A percentile compares a stretch with the other conserved stretches of the same genome.
Evolutionary conservation across 1,284 basidiomycete species (phyloP).

Genomic region (Wallemia ichthyophaga): DNA sequence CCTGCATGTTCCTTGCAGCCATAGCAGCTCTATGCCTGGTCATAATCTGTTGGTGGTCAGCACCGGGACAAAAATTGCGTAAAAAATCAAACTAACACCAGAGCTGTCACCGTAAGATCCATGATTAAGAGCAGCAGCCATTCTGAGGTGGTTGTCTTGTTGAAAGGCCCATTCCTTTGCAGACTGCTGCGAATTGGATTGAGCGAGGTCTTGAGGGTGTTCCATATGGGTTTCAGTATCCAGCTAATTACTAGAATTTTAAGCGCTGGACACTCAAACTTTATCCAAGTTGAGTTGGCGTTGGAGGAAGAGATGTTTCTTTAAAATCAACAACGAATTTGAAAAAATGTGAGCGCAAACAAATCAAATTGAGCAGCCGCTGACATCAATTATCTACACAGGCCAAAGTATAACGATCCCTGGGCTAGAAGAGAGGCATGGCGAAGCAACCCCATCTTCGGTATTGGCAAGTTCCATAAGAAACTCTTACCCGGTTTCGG

Average conservation of each 20-base stretch:
- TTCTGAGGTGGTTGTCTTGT: background rate
- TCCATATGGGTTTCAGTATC: background rate
- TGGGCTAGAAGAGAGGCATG: background rate
- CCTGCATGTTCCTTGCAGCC: background rate
- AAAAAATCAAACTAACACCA: background rate
- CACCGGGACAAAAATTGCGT: background rate
- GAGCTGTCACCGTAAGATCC: background rate
- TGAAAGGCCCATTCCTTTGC: background rate
- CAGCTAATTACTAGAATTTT: background rate
- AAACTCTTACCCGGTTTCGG: background rate
- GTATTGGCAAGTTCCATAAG: background rate
- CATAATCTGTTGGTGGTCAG: background rate
- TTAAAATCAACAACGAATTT: background rate
- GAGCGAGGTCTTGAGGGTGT: background rate
- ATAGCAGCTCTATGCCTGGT: background rate
- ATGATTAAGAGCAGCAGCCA: background rate
- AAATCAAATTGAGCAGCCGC: background rate
- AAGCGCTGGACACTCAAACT: background rate
- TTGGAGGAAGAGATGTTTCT: background rate
- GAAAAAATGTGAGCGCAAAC: background rate
- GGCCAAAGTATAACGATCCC: background rate
- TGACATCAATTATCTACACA: no score
- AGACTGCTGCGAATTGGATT: background rate
- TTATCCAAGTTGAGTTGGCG: background rate
- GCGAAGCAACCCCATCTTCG: background rate